Evolutionary conservation across 1,139 yeast genomes (phyloP).

Genomic region (Hyphopichia wangnamkhiaoensis): DNA sequence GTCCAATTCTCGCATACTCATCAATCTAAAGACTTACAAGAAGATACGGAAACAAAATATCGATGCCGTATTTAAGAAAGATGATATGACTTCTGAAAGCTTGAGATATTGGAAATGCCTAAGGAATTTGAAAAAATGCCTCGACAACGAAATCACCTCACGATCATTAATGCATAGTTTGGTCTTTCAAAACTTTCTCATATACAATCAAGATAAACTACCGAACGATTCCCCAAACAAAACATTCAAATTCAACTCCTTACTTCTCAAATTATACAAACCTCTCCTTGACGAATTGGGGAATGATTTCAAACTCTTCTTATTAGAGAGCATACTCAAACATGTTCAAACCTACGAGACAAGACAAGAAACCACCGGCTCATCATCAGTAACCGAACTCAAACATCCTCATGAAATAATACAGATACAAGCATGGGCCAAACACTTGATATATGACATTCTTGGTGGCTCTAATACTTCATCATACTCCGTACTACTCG

Average conservation of each 20-base stretch:
- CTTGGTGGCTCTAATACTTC: background rate
- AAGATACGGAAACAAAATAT: slow-evolving; percentile 49
- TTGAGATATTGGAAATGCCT: slow-evolving; percentile 42
- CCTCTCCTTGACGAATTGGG: slow-evolving; percentile 38
- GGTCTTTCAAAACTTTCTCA: slow-evolving; percentile 26
- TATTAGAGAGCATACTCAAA: slow-evolving; percentile 8
- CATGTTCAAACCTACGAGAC: background rate
- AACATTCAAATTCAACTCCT: slow-evolving; percentile 25
- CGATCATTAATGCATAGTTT: slow-evolving; percentile 16
- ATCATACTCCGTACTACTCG: too few relatives aligned
- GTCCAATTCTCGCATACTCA: slow-evolving; percentile 17
- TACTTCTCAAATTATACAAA: slow-evolving; percentile 30
- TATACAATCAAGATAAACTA: slow-evolving; percentile 26
- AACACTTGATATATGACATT: slow-evolving; percentile 9
- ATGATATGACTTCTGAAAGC: slow-evolving; percentile 40
- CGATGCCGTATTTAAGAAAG: slow-evolving; percentile 33
- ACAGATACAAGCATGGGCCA: slow-evolving; percentile 14
- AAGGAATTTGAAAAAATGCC: slow-evolving; percentile 15
- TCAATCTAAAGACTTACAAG: slow-evolving; percentile 30
- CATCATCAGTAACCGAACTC: too few relatives aligned
- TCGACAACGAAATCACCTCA: slow-evolving; percentile 5
- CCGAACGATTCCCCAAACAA: slow-evolving; percentile 13
- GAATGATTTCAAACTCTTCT: slow-evolving; percentile 16
- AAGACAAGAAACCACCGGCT: background rate
- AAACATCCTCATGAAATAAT: slow-evolving; percentile 10